These are phyloP conservation scores for Hanseniaspora guilliermondii DNA, from an alignment of 805 yeast species.

Conservation along the genomic window DNA sequence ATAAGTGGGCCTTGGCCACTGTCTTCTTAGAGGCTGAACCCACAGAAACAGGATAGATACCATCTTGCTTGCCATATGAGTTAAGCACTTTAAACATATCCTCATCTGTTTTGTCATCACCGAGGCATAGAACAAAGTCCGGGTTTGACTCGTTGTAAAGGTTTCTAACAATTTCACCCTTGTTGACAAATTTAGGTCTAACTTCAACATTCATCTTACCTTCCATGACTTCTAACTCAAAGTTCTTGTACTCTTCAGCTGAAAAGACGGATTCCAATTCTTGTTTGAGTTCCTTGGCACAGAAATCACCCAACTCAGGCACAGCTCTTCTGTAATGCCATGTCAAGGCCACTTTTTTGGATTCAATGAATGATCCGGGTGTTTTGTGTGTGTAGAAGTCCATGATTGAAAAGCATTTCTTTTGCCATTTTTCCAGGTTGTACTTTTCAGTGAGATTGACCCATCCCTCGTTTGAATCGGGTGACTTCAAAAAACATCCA, in stretches of 20 bases:
- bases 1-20: conserved; percentile 70
- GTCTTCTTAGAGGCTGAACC: conserved; percentile 87
- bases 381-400: conserved; percentile 70
- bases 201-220: conserved; percentile 97
- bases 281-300: conserved; percentile 60
- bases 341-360: conserved; percentile 83
- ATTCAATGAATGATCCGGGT: conserved; percentile 78
- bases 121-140: conserved; percentile 78
- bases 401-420: conserved; percentile 63
- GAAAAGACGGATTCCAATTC: conserved; percentile 51
- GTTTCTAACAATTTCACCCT: conserved; percentile 82
- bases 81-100: conserved; percentile 84
- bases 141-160: conserved; percentile 42
- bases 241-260: conserved; percentile 38
- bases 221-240: conserved; percentile 72
- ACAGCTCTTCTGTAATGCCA: conserved; percentile 97
- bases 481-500: conserved; percentile 82
- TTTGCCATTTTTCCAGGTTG: conserved; percentile 86
- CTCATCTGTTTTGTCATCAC: conserved; percentile 95
- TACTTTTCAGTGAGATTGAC: conserved; percentile 64
- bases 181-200: conserved; percentile 87
- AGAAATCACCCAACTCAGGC: conserved; percentile 82
- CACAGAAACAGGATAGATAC: conserved; percentile 75
- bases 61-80: conserved; percentile 40
- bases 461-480: conserved; percentile 53